phyloP scores from a whole-genome alignment of 352 stramenopile species.

The Phytophthora pinifolia region DNA sequence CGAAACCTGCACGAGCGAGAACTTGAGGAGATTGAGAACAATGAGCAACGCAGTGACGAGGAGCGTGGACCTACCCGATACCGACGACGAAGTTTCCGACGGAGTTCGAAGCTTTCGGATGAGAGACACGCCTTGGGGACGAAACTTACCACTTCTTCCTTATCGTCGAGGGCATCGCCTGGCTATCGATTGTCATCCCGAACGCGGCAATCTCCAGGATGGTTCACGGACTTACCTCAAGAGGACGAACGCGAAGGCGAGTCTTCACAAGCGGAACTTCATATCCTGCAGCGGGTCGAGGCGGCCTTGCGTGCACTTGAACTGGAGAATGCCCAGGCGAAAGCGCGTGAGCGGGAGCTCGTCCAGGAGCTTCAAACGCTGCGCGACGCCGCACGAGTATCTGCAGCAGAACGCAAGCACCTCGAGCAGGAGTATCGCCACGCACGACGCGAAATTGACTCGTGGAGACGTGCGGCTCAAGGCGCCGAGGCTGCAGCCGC shows the following conservation, averaged over 20 bases:
- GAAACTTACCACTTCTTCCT: conserved; percentile 15
- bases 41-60: conserved; percentile 19
- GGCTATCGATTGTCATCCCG: conserved; percentile 3
- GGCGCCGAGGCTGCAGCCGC: conserved; percentile 40
- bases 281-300: conserved; percentile 75
- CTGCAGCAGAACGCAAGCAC: conserved; percentile 59
- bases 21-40: conserved; percentile 10
- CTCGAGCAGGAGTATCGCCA: conserved; percentile 44
- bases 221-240: conserved; percentile 6
- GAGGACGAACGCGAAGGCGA: conserved; percentile 20
- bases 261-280: conserved; percentile 37
- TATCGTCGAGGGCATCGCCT: conserved; percentile 9
- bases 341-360: conserved; percentile 51
- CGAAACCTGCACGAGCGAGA: conserved; percentile 1
- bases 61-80: conserved; percentile 9
- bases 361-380: conserved; percentile 56
- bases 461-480: conserved; percentile 58
- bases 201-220: conserved; percentile 7
- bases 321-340: conserved; percentile 55
- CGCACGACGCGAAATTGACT: conserved; percentile 45
- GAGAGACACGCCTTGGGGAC: conserved; percentile 2
- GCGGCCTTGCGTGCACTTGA: conserved; percentile 69
- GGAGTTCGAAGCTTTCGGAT: neutral
- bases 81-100: conserved; percentile 8
- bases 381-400: conserved; percentile 50